phyloP scores from a whole-genome alignment of 2,329 filamentous ascomycete genomes.

The Penicillium sp. region DNA sequence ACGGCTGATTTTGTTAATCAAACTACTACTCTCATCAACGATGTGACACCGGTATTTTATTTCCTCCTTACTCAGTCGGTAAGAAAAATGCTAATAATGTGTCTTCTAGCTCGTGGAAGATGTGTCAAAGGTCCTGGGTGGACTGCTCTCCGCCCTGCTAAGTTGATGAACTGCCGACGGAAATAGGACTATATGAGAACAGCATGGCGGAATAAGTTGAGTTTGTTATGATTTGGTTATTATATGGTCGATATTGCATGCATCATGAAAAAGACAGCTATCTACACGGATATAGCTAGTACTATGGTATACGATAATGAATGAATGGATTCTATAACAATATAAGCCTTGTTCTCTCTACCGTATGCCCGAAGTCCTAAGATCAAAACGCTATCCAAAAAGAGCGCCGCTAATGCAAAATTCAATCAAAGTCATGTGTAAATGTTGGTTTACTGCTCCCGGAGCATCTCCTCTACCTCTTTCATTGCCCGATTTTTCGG shows the following conservation, averaged over 20 bases:
- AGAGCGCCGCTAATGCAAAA: not conserved
- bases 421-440: not conserved
- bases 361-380: not conserved
- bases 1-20: slow-evolving; percentile 26
- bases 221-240: not conserved
- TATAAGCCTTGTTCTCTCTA: not conserved
- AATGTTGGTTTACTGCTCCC: not conserved
- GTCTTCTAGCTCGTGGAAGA: slow-evolving; percentile 24
- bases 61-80: not conserved
- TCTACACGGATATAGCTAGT: not conserved
- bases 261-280: not conserved
- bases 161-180: not conserved
- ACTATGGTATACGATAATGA: not conserved
- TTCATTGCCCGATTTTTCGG: slow-evolving; percentile 30
- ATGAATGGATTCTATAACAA: not conserved
- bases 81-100: not conserved
- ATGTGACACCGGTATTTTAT: slow-evolving; percentile 28
- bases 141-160: slow-evolving; percentile 11
- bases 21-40: slow-evolving; percentile 28
- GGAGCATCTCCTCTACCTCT: slow-evolving; percentile 19
- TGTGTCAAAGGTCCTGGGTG: slow-evolving; percentile 19
- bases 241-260: not conserved
- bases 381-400: not conserved
- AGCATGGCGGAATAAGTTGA: not conserved
- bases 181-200: not conserved